These are phyloP conservation scores for Paecilomyces sp. DNA, from an alignment of 2,329 filamentous ascomycete genomes.

Conservation along the genomic window DNA sequence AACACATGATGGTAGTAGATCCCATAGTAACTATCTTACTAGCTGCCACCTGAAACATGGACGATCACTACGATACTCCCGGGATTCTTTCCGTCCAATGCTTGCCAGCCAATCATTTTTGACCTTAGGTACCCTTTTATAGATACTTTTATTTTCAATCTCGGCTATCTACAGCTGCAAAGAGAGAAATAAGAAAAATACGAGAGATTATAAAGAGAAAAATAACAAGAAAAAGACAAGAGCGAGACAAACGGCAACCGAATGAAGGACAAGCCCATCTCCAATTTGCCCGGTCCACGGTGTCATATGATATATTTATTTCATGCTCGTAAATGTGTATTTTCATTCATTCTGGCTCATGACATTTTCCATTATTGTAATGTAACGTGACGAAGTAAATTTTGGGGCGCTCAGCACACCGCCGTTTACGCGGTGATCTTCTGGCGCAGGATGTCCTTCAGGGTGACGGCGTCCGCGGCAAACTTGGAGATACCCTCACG, in stretches of 20 bases:
- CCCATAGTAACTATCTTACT: too few species aligned
- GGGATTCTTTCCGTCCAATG: too few species aligned
- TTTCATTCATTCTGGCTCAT: background rate
- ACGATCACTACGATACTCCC: too few species aligned
- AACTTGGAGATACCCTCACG: slow-evolving; percentile 99
- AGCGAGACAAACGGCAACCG: background rate
- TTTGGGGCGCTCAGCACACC: background rate
- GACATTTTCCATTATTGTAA: background rate
- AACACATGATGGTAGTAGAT: too few species aligned
- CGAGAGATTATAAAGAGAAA: background rate
- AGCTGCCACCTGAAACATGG: too few species aligned
- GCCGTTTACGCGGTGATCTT: slow-evolving; percentile 58
- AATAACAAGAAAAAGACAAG: too few species aligned
- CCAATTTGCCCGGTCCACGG: background rate
- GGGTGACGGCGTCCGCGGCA: slow-evolving; percentile 85
- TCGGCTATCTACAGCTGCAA: background rate
- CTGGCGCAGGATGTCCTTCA: slow-evolving; percentile 84
- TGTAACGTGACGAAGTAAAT: background rate
- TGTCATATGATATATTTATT: background rate
- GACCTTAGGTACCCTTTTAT: background rate
- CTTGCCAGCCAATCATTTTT: too few species aligned
- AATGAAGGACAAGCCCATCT: background rate
- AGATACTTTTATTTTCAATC: background rate
- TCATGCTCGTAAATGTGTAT: background rate
- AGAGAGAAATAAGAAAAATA: background rate